These are phyloP conservation scores for Drechmeria coniospora DNA, from an alignment of 2,329 filamentous ascomycete genomes.

Conservation along the genomic window DNA sequence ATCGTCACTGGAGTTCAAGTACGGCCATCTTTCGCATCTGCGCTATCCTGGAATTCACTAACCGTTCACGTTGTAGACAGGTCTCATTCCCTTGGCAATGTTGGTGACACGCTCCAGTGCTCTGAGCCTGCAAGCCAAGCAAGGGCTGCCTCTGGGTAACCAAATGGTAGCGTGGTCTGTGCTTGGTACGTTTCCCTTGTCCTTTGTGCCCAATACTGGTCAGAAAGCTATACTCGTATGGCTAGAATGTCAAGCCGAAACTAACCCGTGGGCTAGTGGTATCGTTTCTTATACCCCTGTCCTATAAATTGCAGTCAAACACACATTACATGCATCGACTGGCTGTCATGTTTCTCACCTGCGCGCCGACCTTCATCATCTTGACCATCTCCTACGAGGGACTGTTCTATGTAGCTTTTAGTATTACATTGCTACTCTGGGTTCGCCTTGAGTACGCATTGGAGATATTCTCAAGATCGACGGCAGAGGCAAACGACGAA, in stretches of 20 bases:
- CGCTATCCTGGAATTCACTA: conserved; percentile 1
- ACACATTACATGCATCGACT: conserved; percentile 82
- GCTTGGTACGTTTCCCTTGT: conserved; percentile 39
- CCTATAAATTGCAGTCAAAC: conserved; percentile 68
- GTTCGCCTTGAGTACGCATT: conserved; percentile 78
- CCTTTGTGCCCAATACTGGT: background rate
- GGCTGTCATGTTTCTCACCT: conserved; percentile 78
- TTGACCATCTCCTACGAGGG: conserved; percentile 96
- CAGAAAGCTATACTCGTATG: no score
- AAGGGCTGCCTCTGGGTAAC: conserved; percentile 74
- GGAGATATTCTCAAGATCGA: conserved; percentile 10
- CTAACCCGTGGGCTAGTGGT: conserved; percentile 30
- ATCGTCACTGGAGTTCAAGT: conserved; percentile 52
- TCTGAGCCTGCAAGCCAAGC: conserved; percentile 69
- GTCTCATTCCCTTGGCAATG: conserved; percentile 67
- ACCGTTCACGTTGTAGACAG: conserved; percentile 32
- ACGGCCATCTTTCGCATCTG: conserved; percentile 8
- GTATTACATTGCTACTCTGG: conserved; percentile 69
- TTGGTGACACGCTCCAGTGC: conserved; percentile 76
- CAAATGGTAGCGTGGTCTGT: conserved; percentile 76
- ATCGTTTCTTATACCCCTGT: conserved; percentile 64
- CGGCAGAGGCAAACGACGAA: background rate
- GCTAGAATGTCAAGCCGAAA: no score
- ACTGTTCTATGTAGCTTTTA: conserved; percentile 87
- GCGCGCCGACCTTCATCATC: conserved; percentile 86